Evolutionary conservation across 805 yeast species (phyloP).

Genomic region (Vanderwaltozyma tropicalis): DNA sequence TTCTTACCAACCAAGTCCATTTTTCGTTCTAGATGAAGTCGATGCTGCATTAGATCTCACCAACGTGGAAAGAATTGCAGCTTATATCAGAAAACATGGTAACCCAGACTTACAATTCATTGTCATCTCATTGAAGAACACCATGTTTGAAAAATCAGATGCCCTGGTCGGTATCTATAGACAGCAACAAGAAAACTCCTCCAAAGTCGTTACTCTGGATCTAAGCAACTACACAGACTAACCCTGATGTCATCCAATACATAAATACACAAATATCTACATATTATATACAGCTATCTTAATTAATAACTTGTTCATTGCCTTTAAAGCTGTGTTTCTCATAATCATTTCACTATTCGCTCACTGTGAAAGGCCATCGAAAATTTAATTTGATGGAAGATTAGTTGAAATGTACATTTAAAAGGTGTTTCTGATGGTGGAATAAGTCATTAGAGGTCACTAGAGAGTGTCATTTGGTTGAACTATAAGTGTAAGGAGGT

Average conservation of each 20-base stretch:
- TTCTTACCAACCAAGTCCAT: slow-evolving; percentile 86
- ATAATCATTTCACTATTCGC: too few species aligned
- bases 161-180: slow-evolving; percentile 88
- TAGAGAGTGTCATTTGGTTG: too few species aligned
- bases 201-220: slow-evolving; percentile 65
- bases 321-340: too few species aligned
- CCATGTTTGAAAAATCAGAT: slow-evolving; percentile 79
- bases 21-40: slow-evolving; percentile 92
- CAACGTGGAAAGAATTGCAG: slow-evolving; percentile 80
- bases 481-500: too few species aligned
- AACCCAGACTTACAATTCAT: slow-evolving; percentile 80
- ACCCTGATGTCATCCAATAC: slow-evolving; percentile 61
- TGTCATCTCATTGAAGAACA: slow-evolving; percentile 82
- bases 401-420: too few species aligned
- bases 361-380: too few species aligned
- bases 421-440: too few species aligned
- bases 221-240: slow-evolving; percentile 72
- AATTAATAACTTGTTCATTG: too few species aligned
- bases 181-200: slow-evolving; percentile 62
- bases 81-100: slow-evolving; percentile 64
- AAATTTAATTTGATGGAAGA: too few species aligned
- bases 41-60: slow-evolving; percentile 93
- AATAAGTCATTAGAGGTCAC: too few species aligned
- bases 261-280: too few species aligned
- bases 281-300: too few species aligned